phyloP scores from a whole-genome alignment of 257 asterid species.

The Solanum boliviense region DNA sequence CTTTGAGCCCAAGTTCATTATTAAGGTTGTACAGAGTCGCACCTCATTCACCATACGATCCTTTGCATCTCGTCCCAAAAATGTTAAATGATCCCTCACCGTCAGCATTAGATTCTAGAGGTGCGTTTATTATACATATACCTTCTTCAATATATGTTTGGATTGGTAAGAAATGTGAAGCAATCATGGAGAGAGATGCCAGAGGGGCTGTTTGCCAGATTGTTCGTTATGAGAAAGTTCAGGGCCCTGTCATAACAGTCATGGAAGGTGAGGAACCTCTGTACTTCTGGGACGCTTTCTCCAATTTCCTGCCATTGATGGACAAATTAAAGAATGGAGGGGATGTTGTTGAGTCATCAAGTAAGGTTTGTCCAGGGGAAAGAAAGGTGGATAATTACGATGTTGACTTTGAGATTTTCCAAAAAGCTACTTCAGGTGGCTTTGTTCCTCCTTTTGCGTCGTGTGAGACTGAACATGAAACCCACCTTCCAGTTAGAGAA shows the following conservation, averaged over 20 bases:
- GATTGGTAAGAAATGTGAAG: conserved; percentile 35
- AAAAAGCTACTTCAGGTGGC: conserved; percentile 36
- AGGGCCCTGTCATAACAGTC: conserved; percentile 24
- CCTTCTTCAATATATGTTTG: conserved; percentile 36
- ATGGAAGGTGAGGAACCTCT: conserved; percentile 32
- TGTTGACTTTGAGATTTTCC: conserved; percentile 34
- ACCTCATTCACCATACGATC: conserved; percentile 45
- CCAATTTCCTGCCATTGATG: conserved; percentile 31
- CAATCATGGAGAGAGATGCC: conserved; percentile 37
- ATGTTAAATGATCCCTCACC: conserved; percentile 39
- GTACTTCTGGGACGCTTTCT: conserved; percentile 39
- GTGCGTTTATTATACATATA: conserved; percentile 36
- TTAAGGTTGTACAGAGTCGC: conserved; percentile 34
- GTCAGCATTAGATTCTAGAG: conserved; percentile 37
- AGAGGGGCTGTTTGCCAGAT: conserved; percentile 45
- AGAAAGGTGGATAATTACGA: conserved; percentile 21
- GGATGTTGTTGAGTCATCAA: conserved; percentile 12
- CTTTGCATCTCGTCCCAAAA: conserved; percentile 42
- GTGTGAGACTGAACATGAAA: conserved; percentile 30
- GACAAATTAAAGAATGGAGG: conserved; percentile 18
- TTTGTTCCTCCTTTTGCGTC: conserved; percentile 34
- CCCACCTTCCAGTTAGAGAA: conserved; percentile 29
- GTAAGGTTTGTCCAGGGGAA: conserved; percentile 12
- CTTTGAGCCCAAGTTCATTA: conserved; percentile 37
- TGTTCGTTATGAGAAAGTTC: conserved; percentile 41